phyloP scores from a whole-genome alignment of 208 protist species.

The Balamuthia mandrillaris region DNA sequence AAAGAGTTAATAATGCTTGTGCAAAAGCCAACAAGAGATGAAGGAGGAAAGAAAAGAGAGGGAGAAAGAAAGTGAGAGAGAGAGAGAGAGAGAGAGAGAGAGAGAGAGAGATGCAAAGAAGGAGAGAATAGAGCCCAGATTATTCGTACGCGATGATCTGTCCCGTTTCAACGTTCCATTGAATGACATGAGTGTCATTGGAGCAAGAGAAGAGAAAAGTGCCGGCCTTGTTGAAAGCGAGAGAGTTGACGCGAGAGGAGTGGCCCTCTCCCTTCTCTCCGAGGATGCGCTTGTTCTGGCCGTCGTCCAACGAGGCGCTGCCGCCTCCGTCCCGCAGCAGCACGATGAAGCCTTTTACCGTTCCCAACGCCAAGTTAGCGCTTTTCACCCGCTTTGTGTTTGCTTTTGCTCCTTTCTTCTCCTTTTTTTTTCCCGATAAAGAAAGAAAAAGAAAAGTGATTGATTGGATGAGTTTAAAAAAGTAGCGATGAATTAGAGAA shows the following conservation, averaged over 20 bases:
- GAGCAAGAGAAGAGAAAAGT: constrained; percentile 32
- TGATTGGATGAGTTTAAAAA: background rate
- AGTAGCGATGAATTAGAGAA: background rate
- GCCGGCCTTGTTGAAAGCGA: background rate
- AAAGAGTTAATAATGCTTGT: background rate
- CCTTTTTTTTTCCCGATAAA: background rate
- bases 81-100: background rate
- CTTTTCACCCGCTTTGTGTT: background rate
- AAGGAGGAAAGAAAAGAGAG: background rate
- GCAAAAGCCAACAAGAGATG: background rate
- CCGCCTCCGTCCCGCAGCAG: too few relatives aligned
- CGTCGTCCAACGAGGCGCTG: too few relatives aligned
- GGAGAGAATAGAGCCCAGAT: background rate
- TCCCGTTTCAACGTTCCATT: constrained; percentile 20
- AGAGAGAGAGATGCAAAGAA: background rate
- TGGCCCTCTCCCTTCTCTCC: constrained; percentile 26
- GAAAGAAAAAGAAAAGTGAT: background rate
- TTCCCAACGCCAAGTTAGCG: background rate
- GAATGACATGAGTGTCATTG: constrained; percentile 25
- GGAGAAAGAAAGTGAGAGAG: background rate
- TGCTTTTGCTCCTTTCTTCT: background rate
- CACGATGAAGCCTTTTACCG: background rate
- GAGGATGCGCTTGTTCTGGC: background rate
- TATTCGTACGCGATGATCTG: background rate
- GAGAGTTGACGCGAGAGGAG: background rate